A percentile compares a stretch with the other conserved stretches of the same genome.
These are phyloP conservation scores for Zalerion maritima DNA, from an alignment of 495 filamentous ascomycete species.

Conservation along the genomic window DNA sequence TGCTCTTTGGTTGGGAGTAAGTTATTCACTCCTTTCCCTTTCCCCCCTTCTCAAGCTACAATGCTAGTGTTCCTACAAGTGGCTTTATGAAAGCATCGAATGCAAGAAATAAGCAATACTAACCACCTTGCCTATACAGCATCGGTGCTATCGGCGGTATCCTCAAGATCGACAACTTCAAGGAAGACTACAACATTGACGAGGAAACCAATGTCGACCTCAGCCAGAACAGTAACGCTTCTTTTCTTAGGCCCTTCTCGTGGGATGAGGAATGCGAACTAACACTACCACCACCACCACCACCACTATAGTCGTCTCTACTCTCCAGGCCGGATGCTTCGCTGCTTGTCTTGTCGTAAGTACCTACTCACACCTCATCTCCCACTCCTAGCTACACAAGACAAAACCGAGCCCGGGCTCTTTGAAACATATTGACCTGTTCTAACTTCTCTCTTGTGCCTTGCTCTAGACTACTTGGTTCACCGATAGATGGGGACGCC, in stretches of 20 bases:
- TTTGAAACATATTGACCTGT: too few relatives aligned
- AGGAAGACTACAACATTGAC: conserved; percentile 10
- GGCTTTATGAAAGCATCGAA: too few relatives aligned
- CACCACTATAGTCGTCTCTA: conserved; percentile 43
- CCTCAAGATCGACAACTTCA: conserved; percentile 33
- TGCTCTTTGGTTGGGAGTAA: conserved; percentile 51
- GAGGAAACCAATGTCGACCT: conserved; percentile 20
- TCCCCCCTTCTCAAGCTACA: conserved; percentile 8
- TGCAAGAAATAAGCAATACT: too few relatives aligned
- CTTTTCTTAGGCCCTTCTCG: conserved; percentile 7
- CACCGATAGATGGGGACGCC: conserved; percentile 43
- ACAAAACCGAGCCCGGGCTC: too few relatives aligned
- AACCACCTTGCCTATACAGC: conserved; percentile 9
- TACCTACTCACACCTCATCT: conserved; percentile 18
- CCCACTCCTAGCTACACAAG: too few relatives aligned
- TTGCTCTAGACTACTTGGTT: too few relatives aligned
- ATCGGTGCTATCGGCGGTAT: conserved; percentile 55
- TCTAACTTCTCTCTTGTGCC: too few relatives aligned
- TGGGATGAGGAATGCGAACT: conserved; percentile 8
- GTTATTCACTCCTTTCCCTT: conserved; percentile 2
- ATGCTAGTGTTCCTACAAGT: conserved; percentile 4
- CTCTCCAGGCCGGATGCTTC: conserved; percentile 50
- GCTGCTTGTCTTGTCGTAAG: conserved; percentile 44
- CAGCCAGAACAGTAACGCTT: conserved; percentile 30
- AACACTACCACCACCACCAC: conserved; percentile 20